Base-by-base conservation (phyloP, 139 green algal genomes). In the Chlamydomonas incerta region DNA sequence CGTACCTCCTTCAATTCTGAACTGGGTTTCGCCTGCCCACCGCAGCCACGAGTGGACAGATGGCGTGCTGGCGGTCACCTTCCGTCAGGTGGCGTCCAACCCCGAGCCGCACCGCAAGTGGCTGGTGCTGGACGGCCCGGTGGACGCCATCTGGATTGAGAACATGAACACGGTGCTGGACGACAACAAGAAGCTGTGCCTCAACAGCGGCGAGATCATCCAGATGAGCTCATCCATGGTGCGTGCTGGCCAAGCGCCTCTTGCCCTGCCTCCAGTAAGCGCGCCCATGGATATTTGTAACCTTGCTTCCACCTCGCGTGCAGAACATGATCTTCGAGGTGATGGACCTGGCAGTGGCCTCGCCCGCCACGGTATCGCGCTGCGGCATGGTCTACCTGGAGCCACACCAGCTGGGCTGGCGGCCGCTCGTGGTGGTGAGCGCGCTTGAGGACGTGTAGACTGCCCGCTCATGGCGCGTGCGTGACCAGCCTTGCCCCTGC, bases 81-180 rank as follows among this genome's bases (percentile, higher is more conserved):
- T 96, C 89, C 87, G 89, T 0, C 57, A 80, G 52, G 80, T 94
- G 17, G 90, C 88, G 31, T 87, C 82, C 28, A 92, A 95, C 80
- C 90, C 89, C 20, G 84, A 88, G 21, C 87, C 85, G 11, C 88
- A 94, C 74, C 86, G 91, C 79, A 94, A 95, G 84, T 96, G 92
- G 93, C 84, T 95, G 37, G 81, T 97, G 34, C 88, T 97, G 86
- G 95, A 97, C 62, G 95, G 95, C 9, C 95, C 94, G 21, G 95
- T 96, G 41, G 93, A 97, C 80, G 95, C 95, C n/a, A 94, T 97
- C 35, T 96, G 93, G 94, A 96, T 96, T 80, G 95, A 97, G 89
- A 97, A 96, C 92, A 96, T 97, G 93, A 97, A 97, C 93, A 97
- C 95, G 26, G 90, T 81, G 35, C 92, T 97, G 70, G 95, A 97